These are phyloP conservation scores for Nitzschia sp. DNA, from an alignment of 108 stramenopile genomes.

Conservation along the genomic window DNA sequence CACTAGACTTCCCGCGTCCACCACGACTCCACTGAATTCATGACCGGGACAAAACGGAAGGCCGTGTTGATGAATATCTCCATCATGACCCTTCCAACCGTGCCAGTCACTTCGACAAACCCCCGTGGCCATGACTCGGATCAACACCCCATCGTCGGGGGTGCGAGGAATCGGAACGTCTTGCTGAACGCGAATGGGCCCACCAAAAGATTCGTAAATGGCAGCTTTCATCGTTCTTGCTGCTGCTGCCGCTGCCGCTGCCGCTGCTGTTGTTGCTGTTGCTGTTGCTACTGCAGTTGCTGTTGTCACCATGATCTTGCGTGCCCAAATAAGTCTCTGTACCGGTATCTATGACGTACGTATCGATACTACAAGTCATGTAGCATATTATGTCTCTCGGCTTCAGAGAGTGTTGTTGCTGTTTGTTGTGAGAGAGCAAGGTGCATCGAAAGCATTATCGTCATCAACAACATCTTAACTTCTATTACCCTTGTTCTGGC, in stretches of 20 bases:
- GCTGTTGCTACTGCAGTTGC: too few relatives aligned
- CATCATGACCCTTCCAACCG: conserved; percentile 84
- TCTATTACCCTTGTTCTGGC: too few relatives aligned
- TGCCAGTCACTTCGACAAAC: conserved; percentile 84
- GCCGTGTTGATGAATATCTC: conserved; percentile 54
- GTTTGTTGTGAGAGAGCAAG: too few relatives aligned
- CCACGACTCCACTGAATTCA: conserved; percentile 73
- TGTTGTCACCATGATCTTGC: too few relatives aligned
- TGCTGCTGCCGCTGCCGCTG: too few relatives aligned
- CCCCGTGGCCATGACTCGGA: conserved; percentile 76
- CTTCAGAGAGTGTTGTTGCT: too few relatives aligned
- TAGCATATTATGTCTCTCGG: too few relatives aligned
- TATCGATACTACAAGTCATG: too few relatives aligned
- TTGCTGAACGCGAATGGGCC: conserved; percentile 48
- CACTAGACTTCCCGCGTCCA: conserved; percentile 41
- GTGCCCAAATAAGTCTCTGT: too few relatives aligned
- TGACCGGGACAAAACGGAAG: conserved; percentile 80
- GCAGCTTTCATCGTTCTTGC: conserved; percentile 61
- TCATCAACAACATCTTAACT: too few relatives aligned
- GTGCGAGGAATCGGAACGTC: conserved; percentile 46
- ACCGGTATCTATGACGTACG: too few relatives aligned
- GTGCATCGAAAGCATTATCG: too few relatives aligned
- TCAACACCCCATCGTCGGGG: conserved; percentile 49
- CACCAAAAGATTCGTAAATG: conserved; percentile 57
- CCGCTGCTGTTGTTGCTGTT: neutral